These are phyloP conservation scores for Malassezia obtusa DNA, from an alignment of 1,284 basidiomycete species.

Conservation along the genomic window DNA sequence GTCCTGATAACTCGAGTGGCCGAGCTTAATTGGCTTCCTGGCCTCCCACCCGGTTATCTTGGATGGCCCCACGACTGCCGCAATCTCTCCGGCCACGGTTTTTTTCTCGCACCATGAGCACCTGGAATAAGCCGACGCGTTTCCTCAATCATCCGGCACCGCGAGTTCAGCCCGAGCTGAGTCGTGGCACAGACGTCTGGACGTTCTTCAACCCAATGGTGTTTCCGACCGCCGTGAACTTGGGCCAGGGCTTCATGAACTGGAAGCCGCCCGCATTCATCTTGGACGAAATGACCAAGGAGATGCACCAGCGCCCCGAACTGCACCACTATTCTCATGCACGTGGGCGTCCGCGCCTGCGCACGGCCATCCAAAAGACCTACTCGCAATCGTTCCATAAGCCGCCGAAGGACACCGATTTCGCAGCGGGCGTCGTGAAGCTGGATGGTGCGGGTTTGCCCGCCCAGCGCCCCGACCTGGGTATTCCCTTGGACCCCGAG, in stretches of 20 bases:
- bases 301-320: slow-evolving; percentile 25
- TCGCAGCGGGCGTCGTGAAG: background rate
- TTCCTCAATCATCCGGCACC: slow-evolving; percentile 21
- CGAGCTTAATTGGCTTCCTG: background rate
- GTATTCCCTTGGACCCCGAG: slow-evolving; percentile 68
- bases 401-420: slow-evolving; percentile 17
- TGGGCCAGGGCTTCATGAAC: slow-evolving; percentile 48
- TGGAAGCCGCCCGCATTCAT: slow-evolving; percentile 39
- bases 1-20: background rate
- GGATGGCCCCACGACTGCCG: background rate
- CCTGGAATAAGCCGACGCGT: slow-evolving; percentile 13
- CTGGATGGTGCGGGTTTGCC: slow-evolving; percentile 11
- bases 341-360: slow-evolving; percentile 35
- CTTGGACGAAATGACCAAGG: slow-evolving; percentile 22
- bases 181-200: slow-evolving; percentile 41
- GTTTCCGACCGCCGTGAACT: slow-evolving; percentile 43
- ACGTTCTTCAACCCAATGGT: slow-evolving; percentile 41
- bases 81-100: too few species aligned
- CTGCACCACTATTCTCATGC: slow-evolving; percentile 45
- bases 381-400: slow-evolving; percentile 28
- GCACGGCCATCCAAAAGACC: slow-evolving; percentile 29
- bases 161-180: slow-evolving; percentile 32
- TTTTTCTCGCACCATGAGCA: background rate
- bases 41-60: background rate
- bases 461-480: slow-evolving; percentile 35